Conservation (phyloP, 78 protist species). For the Dictyostelium capitatum region DNA sequence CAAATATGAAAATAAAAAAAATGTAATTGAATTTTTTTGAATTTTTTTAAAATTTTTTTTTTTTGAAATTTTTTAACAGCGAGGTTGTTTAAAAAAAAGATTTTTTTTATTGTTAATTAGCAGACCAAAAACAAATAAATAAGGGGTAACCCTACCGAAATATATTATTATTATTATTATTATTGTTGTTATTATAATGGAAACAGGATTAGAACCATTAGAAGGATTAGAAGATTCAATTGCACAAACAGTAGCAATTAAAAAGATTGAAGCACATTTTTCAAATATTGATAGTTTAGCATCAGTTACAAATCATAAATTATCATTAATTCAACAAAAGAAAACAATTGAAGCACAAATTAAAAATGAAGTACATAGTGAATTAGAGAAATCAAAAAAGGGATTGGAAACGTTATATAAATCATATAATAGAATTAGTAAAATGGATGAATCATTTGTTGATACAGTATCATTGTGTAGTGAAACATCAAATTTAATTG, state of each 20-base stretch:
- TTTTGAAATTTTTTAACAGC: too few relatives aligned
- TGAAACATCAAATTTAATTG: conserved; percentile 63
- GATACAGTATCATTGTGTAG: conserved; percentile 35
- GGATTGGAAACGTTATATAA: conserved; percentile 72
- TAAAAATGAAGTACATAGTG: conserved; percentile 75
- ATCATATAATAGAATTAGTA: conserved; percentile 67
- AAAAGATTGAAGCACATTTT: conserved; percentile 65
- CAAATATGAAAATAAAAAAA: too few relatives aligned
- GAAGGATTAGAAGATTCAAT: conserved; percentile 62
- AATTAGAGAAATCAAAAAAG: conserved; percentile 71
- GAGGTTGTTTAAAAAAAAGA: too few relatives aligned
- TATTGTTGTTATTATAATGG: too few relatives aligned
- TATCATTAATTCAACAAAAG: conserved; percentile 72
- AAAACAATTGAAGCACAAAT: conserved; percentile 79
- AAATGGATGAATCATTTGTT: conserved; percentile 41
- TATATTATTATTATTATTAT: too few relatives aligned
- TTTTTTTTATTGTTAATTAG: too few relatives aligned
- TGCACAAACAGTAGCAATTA: conserved; percentile 68
- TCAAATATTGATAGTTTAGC: conserved; percentile 67
- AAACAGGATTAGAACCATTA: conserved; percentile 47
- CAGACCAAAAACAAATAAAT: too few relatives aligned
- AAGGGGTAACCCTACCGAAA: too few relatives aligned
- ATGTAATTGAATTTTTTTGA: not conserved
- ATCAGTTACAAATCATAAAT: conserved; percentile 72
- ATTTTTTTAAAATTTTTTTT: too few relatives aligned